A percentile compares a stretch with the other conserved stretches of the same genome.
Conservation (phyloP, 2,329 filamentous ascomycete genomes). For the Phyllosticta citriasiana region DNA sequence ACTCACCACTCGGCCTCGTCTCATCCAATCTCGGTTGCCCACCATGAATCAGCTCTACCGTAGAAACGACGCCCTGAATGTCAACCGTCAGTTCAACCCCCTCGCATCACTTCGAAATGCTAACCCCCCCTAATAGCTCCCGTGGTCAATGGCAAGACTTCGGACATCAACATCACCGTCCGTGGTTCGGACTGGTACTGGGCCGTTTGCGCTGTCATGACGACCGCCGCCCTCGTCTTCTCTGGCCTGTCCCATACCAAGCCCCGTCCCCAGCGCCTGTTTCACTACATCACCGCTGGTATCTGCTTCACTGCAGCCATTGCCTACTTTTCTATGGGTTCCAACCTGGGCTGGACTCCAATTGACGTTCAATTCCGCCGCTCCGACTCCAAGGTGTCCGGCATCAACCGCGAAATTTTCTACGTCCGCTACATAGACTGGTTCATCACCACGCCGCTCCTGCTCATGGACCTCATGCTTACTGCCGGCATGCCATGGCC, state of each 20-base stretch:
- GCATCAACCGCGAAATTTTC: slow-evolving; percentile 52
- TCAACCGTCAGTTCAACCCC: slow-evolving; percentile 27
- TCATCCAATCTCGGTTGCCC: neutral
- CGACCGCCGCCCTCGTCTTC: slow-evolving; percentile 42
- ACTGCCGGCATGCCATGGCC: slow-evolving; percentile 56
- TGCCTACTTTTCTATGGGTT: slow-evolving; percentile 58
- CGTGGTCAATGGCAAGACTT: slow-evolving; percentile 33
- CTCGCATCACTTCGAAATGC: slow-evolving; percentile 19
- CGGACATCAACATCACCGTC: slow-evolving; percentile 48
- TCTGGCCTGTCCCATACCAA: slow-evolving; percentile 44
- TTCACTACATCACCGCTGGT: slow-evolving; percentile 53
- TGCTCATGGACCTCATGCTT: slow-evolving; percentile 53
- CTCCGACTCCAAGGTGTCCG: slow-evolving; percentile 34
- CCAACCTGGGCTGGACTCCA: slow-evolving; percentile 53
- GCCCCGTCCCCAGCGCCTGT: slow-evolving; percentile 46
- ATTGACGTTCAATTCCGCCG: slow-evolving; percentile 52
- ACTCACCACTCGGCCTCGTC: neutral
- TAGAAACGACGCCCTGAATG: slow-evolving; percentile 37
- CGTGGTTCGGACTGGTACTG: slow-evolving; percentile 56
- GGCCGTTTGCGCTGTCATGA: slow-evolving; percentile 52
- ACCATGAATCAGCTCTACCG: neutral
- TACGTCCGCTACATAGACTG: slow-evolving; percentile 59
- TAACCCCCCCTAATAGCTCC: neutral
- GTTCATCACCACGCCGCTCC: slow-evolving; percentile 54
- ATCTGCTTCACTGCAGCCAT: slow-evolving; percentile 51